Percentiles rank a stretch among this genome's conserved stretches.
phyloP scores from a whole-genome alignment of 257 asterid genomes.

The Fraxinus excelsior region DNA sequence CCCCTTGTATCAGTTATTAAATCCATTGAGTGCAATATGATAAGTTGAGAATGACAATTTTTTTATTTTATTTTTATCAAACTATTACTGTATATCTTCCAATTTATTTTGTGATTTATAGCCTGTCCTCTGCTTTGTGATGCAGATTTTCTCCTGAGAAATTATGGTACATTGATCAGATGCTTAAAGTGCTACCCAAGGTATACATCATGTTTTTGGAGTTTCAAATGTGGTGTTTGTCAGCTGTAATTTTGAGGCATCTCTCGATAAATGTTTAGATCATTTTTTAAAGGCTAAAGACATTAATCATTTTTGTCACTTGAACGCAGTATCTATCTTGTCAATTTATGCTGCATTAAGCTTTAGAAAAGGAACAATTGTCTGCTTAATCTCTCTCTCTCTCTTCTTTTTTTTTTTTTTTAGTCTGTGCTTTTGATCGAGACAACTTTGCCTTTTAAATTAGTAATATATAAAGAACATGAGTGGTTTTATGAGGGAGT shows the following conservation, averaged over 20 bases:
- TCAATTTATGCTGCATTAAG: neutral
- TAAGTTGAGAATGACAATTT: neutral
- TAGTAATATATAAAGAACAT: neutral
- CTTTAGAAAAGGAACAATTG: neutral
- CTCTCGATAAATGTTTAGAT: constrained; percentile 21
- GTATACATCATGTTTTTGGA: constrained; percentile 40
- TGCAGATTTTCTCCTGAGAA: constrained; percentile 92
- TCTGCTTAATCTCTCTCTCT: too few relatives aligned
- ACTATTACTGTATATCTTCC: constrained; percentile 26
- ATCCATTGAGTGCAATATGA: neutral
- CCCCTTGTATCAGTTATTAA: neutral
- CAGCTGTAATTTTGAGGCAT: constrained; percentile 15
- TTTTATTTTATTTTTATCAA: neutral
- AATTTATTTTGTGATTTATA: constrained; percentile 16
- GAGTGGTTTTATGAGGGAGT: neutral
- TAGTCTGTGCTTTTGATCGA: neutral
- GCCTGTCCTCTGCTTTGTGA: constrained; percentile 32
- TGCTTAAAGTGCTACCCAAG: constrained; percentile 94
- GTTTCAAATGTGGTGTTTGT: constrained; percentile 12
- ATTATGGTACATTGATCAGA: constrained; percentile 92
- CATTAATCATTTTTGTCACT: neutral
- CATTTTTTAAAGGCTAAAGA: neutral
- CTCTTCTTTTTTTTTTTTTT: neutral
- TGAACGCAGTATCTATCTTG: neutral
- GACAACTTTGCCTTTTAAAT: neutral